Base-by-base conservation (phyloP, 1,139 yeast species). In the Zygosaccharomyces pseudobailii region DNA sequence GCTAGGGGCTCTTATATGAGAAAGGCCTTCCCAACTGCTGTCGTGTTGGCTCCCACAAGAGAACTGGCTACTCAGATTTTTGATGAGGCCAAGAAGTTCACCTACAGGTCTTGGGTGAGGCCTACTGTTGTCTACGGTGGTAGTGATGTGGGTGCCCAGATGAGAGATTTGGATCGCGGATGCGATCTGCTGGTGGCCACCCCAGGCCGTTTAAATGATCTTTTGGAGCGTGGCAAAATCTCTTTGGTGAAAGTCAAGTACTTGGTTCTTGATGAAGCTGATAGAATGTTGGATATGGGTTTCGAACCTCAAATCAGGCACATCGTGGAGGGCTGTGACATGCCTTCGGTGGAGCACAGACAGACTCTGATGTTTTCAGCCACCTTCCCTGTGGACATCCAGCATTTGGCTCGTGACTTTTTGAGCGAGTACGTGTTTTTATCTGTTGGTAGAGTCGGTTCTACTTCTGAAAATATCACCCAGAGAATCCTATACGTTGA, bases 241-340 rank as follows among this genome's bases (percentile, higher is more conserved):
- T 89, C 97, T 39, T 78, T 92, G 65, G 78, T 81, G 57, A 88
- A 87, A 74, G 89, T 92, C 72, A 88, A 87, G 71, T 92, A 88
- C 73, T 79, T 92, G 69, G 97, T 92, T 44, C 79, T 92, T 58
- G 98, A 92, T 73, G 98, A 92, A 79, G 98, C 98, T 67, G 98
- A 92, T 74, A 87, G 98, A 78, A 92, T 92, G 98, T 82, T 92
- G 74, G 98, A 92, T 83, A 92, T 92, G 98, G 98, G 98, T 79
- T 92, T 92, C 74, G 98, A 92, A 77, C 97, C 97, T 57, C 98
- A 92, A 78, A 92, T 92, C 68, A 87, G 98, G 80, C 87, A 90
- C 69, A 90, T 92, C 67, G 98, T 92, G 54, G 96, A 92, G 73
- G 95, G 87, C 60, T 90, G 94, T 76, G 97, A 88, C 70, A 90